Base-by-base conservation (phyloP, 2,329 filamentous ascomycete genomes). In the Sphaerulina musiva region DNA sequence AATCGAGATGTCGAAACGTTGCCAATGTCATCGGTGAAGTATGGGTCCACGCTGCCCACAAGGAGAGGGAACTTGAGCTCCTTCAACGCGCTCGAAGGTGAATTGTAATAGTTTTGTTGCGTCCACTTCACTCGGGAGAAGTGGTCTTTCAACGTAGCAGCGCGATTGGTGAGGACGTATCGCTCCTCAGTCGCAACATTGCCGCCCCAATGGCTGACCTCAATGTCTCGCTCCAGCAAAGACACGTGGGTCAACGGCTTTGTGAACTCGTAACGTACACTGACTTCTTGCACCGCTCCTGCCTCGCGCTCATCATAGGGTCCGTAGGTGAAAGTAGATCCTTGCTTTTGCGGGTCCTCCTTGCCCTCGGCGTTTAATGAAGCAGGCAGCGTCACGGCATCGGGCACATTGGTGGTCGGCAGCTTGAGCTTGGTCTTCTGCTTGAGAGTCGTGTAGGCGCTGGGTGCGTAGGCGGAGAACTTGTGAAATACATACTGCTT, bases 341-440 rank as follows among this genome's bases (percentile, higher is more conserved):
- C 93, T 73, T 90, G 84, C 75, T 89, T 91, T 70, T 88, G 80
- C 1, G 92, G 90, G 62, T 87, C 82, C 51, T 80, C 77, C 58
- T 81, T 83, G 42, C 80, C 74, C 47, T 77, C 80, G 48, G 79
- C 80, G 62, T 80, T 83, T 51, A 74, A 68, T 45, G 79, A 71
- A 9, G 75, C 73, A 17, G 80, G 78, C 14, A 95, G 79, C 17
- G 59, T 60, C 59, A 81, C 84, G 51, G 89, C 95, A 68, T 96
- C 89, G 54, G 90, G 87, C 29, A 95, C 80, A 64, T 88, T 85
- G 59, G 80, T 75, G 51, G 82, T 86, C 46, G 87, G 81, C 64
- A 95, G 84, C 77, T 96, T 96, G 73, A 98, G 74, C 73, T 97
- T 95, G 39, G 93, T 97, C 82, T 96, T 96, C 72, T 98, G 93